phyloP scores from a whole-genome alignment of 2,329 filamentous ascomycete genomes.

The Fusarium multiceps region DNA sequence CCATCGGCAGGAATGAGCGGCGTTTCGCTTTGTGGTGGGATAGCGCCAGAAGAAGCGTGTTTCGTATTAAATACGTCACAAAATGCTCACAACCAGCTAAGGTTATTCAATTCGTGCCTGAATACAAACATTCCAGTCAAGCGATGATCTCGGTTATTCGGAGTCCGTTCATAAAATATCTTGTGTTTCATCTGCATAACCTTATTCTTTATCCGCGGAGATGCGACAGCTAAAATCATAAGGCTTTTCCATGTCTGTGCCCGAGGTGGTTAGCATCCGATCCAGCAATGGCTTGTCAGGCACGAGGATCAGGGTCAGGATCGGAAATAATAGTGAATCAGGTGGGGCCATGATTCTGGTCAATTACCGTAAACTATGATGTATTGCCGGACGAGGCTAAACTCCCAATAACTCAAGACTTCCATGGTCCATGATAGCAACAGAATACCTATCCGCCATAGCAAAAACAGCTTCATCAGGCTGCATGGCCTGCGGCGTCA shows the following conservation, averaged over 20 bases:
- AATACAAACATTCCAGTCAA: background rate
- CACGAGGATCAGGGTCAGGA: background rate
- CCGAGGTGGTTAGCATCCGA: background rate
- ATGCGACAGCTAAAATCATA: background rate
- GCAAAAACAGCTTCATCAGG: background rate
- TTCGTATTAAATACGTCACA: background rate
- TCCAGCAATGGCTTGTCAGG: rapidly evolving
- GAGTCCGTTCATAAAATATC: background rate
- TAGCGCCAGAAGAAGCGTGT: background rate
- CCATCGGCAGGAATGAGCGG: background rate
- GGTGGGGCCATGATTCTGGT: background rate
- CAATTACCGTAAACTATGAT: background rate
- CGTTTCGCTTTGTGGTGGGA: background rate
- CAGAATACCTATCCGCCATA: slow-evolving; percentile 1
- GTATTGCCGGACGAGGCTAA: background rate
- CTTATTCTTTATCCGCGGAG: background rate
- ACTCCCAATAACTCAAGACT: background rate
- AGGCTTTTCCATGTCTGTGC: background rate
- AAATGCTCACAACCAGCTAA: background rate
- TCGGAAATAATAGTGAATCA: background rate
- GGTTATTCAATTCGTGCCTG: background rate
- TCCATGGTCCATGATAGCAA: background rate
- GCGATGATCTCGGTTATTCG: background rate
- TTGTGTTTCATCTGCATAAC: background rate
- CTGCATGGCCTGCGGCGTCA: slow-evolving; percentile 7